Percentiles rank a stretch among this genome's conserved stretches.
These are phyloP conservation scores for Colletotrichum sp. DNA, from an alignment of 2,329 filamentous ascomycete species.

Conservation along the genomic window DNA sequence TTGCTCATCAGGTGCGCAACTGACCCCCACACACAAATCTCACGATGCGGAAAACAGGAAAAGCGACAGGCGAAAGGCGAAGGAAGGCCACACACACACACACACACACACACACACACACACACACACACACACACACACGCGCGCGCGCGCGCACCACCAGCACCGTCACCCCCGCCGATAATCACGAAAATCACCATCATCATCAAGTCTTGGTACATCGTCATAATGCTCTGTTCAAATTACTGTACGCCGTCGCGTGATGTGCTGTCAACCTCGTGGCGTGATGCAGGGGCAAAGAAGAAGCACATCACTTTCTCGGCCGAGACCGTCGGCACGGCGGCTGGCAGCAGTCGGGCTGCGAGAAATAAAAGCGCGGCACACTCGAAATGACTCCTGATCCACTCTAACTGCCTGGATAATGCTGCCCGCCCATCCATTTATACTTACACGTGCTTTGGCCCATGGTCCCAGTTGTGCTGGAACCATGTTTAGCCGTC, in stretches of 20 bases:
- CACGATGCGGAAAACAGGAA: not conserved
- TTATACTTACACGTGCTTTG: conserved; percentile 15
- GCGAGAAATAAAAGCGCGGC: not conserved
- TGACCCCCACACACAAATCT: not conserved
- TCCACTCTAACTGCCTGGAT: conserved; percentile 19
- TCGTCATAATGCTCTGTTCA: not conserved
- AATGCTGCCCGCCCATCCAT: conserved; percentile 5
- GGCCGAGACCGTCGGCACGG: not conserved
- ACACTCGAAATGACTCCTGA: not conserved
- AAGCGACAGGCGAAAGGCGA: not conserved
- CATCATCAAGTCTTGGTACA: not conserved
- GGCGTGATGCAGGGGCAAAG: not conserved
- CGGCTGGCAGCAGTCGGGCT: not conserved
- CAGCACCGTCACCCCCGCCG: not conserved
- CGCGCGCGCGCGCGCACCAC: not conserved
- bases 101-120: not conserved
- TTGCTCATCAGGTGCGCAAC: conserved; percentile 9
- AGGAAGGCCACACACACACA: not conserved
- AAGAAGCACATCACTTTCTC: not conserved
- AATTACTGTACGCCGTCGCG: not conserved
- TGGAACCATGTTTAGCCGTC: conserved; percentile 34
- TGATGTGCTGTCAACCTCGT: not conserved
- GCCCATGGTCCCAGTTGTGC: not conserved
- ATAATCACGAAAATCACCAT: not conserved
- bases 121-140: not conserved